These are phyloP conservation scores for Noccaea bulbosa DNA, from an alignment of 345 rosid genomes.

Conservation along the genomic window DNA sequence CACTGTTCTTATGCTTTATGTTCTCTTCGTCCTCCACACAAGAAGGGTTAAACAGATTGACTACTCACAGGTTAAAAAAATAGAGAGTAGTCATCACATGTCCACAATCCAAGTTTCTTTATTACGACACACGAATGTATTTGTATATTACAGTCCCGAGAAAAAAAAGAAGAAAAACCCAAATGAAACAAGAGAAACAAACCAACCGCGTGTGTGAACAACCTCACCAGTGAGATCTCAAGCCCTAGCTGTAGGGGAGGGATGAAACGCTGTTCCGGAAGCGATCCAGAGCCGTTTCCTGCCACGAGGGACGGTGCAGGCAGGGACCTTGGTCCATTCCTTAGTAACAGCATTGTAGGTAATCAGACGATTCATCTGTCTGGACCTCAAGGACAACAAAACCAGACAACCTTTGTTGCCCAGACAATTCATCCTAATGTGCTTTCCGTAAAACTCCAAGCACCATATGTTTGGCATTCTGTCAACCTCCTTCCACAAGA, in stretches of 20 bases:
- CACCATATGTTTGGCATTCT: slow-evolving; percentile 99
- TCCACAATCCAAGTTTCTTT: slow-evolving; percentile 19
- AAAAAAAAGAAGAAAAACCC: background rate
- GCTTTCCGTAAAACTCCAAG: slow-evolving; percentile 99
- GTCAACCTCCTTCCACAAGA: slow-evolving; percentile 99
- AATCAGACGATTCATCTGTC: slow-evolving; percentile 88
- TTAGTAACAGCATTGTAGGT: slow-evolving; percentile 68
- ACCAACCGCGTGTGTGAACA: slow-evolving; percentile 25
- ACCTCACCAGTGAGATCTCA: slow-evolving; percentile 45
- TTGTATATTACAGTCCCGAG: slow-evolving; percentile 37
- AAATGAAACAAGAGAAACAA: slow-evolving; percentile 34
- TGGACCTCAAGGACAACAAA: slow-evolving; percentile 86
- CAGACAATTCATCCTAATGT: slow-evolving; percentile 96
- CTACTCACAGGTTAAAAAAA: background rate
- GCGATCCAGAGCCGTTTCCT: slow-evolving; percentile 92
- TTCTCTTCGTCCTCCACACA: too few relatives aligned
- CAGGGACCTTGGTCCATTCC: slow-evolving; percentile 92
- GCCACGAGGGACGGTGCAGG: slow-evolving; percentile 72
- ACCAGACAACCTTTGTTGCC: slow-evolving; percentile 93
- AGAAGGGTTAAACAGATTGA: too few relatives aligned
- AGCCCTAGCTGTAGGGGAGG: slow-evolving; percentile 71
- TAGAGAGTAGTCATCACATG: background rate
- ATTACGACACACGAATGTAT: slow-evolving; percentile 26
- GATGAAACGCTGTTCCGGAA: slow-evolving; percentile 87
- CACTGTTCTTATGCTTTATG: background rate